Evolutionary conservation across 331 rosid genomes (phyloP).

Genomic region (Cydonia oblonga): DNA sequence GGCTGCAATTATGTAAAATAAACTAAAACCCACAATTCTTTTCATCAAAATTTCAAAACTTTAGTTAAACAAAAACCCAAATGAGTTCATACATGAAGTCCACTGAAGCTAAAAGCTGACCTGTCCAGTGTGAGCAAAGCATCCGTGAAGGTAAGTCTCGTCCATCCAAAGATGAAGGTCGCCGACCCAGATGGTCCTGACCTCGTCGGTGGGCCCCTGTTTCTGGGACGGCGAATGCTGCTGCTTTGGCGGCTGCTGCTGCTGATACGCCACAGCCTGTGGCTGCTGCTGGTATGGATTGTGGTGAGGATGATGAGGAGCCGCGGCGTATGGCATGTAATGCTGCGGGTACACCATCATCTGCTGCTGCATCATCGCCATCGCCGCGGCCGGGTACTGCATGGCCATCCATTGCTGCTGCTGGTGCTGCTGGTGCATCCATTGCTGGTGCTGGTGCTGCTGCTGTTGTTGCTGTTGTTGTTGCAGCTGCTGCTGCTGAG

Average conservation of each 20-base stretch:
- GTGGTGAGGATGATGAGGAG: conserved; percentile 18
- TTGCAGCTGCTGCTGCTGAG: conserved; percentile 1
- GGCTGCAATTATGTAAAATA: not conserved
- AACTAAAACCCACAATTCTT: too few species aligned
- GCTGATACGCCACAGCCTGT: conserved; percentile 16
- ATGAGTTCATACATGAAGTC: not conserved
- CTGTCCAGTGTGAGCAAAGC: conserved; percentile 77
- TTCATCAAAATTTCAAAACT: too few species aligned
- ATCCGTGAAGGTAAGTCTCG: conserved; percentile 56
- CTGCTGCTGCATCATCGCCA: conserved; percentile 98
- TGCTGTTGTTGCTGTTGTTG: conserved; percentile 5
- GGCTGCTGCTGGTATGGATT: conserved; percentile 32
- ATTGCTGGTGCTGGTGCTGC: conserved; percentile 14
- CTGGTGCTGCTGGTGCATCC: conserved; percentile 41
- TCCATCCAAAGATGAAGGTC: conserved; percentile 94
- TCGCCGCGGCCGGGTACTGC: conserved; percentile 97
- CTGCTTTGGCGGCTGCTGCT: conserved; percentile 10
- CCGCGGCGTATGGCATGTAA: conserved; percentile 51
- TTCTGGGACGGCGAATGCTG: conserved; percentile 18
- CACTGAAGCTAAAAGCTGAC: conserved; percentile 5
- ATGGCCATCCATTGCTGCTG: conserved; percentile 83
- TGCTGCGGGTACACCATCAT: conserved; percentile 92
- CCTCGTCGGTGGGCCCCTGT: conserved; percentile 45
- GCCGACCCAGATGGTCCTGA: conserved; percentile 88
- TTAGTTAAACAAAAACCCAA: too few species aligned